Evolutionary conservation across 768 basidiomycete species (phyloP).

Genomic region (Mycena filopes): DNA sequence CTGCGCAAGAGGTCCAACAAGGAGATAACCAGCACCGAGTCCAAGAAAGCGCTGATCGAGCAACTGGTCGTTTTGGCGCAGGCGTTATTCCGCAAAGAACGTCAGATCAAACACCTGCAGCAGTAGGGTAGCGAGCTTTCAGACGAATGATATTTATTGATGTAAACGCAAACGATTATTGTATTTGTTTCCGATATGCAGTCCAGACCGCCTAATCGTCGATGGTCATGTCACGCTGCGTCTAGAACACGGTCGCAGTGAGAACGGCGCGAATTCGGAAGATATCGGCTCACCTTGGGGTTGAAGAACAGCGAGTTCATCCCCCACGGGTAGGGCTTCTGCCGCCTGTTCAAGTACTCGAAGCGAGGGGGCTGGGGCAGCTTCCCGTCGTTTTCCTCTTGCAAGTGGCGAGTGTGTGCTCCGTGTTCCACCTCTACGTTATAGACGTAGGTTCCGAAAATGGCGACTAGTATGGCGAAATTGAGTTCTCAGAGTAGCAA

Average conservation of each 20-base stretch:
- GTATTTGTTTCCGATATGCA: constrained; percentile 21
- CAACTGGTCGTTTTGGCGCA: constrained; percentile 30
- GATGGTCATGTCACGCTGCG: constrained; percentile 34
- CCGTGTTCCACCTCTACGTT: constrained; percentile 71
- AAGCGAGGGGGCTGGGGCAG: constrained; percentile 78
- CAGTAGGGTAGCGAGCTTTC: neutral
- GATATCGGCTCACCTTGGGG: constrained; percentile 59
- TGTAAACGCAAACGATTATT: constrained; percentile 18
- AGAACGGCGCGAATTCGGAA: neutral
- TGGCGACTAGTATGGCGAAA: constrained; percentile 53
- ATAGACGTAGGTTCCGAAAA: constrained; percentile 65
- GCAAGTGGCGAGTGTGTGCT: constrained; percentile 76
- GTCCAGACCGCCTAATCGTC: constrained; percentile 26
- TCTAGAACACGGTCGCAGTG: constrained; percentile 17
- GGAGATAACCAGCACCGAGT: constrained; percentile 27
- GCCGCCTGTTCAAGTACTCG: constrained; percentile 80
- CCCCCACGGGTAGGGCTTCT: constrained; percentile 90
- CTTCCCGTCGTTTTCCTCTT: constrained; percentile 76
- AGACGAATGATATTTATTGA: constrained; percentile 16
- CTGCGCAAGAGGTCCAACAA: constrained; percentile 32
- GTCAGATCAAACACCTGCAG: constrained; percentile 34
- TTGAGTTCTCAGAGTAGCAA: neutral
- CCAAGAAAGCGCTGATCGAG: constrained; percentile 14
- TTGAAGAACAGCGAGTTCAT: constrained; percentile 87
- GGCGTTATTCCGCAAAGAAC: constrained; percentile 29